Evolutionary conservation across 225 moss, liverwort and hornwort species (phyloP), one percentile per base, ranked within the genome.

Genomic region (Pleurozium schreberi): DNA sequence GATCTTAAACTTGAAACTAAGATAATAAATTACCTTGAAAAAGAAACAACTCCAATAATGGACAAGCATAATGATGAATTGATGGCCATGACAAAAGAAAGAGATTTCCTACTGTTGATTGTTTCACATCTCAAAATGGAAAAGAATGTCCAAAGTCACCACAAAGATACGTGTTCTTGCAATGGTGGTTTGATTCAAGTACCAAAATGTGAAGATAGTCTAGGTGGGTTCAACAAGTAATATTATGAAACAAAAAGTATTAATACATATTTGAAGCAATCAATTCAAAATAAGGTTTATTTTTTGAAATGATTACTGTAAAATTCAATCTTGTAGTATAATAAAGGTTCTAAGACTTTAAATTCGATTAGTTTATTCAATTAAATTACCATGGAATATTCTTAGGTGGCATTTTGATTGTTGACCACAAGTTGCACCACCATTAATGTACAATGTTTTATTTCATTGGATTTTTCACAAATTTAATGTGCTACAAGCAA

Each of bases 371-470:
- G 42, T 85, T 15, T 27, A 8, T 34, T 18, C 12, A 59, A 14
- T 50, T 58, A 17, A 47, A 34, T 57, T 59, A 40, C 2, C 4
- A 14, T 8, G 7, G 4, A 15, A 31, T 22, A 0, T 2, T 26
- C 13, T 42, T 34, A 5, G 6, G 7, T 14, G 9, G 4, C 14
- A 11, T 7, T 57, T 55, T 50, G 27, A 17, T 50, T 50, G 33
- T 59, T 0, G 11, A 60, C 9, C 3, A 61, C 1, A 0, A 22
- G 2, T 28, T 42, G 5, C 1, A 40, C 19, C 1, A 40, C 19
- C 3, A 28, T 18, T 25, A 12, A 11, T 59, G 0, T 40, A 40
- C 1, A 57, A 9, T 36, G 43, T 4, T 6, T 42, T 21, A 2
- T 40, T 30, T 43, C 2, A 20, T 30, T 30, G 20, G 0, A 57